Evolutionary conservation across 139 green algal genomes (phyloP).

Genomic region (Coccomyxa sp.): DNA sequence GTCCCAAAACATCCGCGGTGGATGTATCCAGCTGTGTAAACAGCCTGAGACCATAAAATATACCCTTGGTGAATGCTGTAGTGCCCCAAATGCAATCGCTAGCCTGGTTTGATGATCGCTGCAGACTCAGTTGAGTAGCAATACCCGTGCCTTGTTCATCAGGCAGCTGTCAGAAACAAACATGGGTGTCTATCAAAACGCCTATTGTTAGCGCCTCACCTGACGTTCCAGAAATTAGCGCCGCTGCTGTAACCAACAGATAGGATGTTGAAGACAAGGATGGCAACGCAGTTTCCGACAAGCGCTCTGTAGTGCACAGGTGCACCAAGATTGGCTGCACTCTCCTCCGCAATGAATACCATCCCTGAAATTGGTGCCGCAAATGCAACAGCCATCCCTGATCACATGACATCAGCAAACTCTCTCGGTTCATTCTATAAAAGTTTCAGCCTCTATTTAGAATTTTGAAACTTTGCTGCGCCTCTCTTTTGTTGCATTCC

Average conservation of each 20-base stretch:
- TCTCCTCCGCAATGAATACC: not conserved
- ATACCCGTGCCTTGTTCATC: too few species aligned
- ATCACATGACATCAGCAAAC: not conserved
- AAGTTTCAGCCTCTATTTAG: not conserved
- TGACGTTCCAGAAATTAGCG: not conserved
- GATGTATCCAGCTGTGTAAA: not conserved
- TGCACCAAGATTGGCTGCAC: not conserved
- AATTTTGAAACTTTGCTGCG: too few species aligned
- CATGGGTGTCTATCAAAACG: not conserved
- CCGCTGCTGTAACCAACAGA: not conserved
- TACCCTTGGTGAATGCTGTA: too few species aligned
- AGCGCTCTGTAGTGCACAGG: not conserved
- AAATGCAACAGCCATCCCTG: not conserved
- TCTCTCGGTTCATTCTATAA: not conserved
- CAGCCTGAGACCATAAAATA: not conserved
- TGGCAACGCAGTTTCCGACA: not conserved
- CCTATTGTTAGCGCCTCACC: not conserved
- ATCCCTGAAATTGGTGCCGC: not conserved
- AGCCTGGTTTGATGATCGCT: too few species aligned
- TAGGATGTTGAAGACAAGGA: not conserved
- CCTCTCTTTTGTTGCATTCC: too few species aligned
- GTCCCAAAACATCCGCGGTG: not conserved
- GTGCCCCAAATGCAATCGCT: too few species aligned
- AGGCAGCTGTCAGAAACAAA: too few species aligned
- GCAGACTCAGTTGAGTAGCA: too few species aligned